These are phyloP conservation scores for Reticulascus tulasneorum DNA, from an alignment of 2,329 filamentous ascomycete genomes.

Conservation along the genomic window DNA sequence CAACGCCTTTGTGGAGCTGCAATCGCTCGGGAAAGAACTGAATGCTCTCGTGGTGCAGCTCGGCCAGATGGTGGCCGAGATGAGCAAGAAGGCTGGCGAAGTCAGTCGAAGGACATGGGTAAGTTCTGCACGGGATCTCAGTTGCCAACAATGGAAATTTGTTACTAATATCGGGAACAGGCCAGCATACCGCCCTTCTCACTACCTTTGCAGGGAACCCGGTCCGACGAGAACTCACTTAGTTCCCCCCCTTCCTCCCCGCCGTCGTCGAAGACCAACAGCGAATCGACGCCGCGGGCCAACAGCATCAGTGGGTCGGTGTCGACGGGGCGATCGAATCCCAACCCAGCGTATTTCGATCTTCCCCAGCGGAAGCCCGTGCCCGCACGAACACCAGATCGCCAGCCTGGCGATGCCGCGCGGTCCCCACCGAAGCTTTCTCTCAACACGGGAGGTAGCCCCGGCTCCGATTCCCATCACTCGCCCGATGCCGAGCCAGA, in stretches of 20 bases:
- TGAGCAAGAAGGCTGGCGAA: constrained; percentile 79
- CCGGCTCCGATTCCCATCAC: not conserved
- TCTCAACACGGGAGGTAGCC: constrained; percentile 8
- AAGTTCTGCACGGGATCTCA: constrained; percentile 27
- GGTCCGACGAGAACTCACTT: constrained; percentile 10
- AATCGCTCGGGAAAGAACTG: constrained; percentile 67
- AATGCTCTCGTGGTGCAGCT: constrained; percentile 68
- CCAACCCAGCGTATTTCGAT: constrained; percentile 19
- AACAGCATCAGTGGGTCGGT: constrained; percentile 12
- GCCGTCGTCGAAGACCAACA: constrained; percentile 13
- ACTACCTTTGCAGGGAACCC: constrained; percentile 16
- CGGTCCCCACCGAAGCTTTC: constrained; percentile 11
- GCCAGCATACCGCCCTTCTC: constrained; percentile 16
- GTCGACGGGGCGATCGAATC: constrained; percentile 10
- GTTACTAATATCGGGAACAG: constrained; percentile 5
- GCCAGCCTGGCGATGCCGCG: too few species aligned
- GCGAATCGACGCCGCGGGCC: constrained; percentile 11
- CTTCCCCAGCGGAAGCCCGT: constrained; percentile 14
- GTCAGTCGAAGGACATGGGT: constrained; percentile 76
- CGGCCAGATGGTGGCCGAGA: constrained; percentile 74
- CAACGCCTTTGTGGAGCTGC: constrained; percentile 71
- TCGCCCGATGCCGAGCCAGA: constrained; percentile 4
- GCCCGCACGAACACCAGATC: constrained; percentile 6
- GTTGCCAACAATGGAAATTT: not conserved
- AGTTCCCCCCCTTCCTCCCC: constrained; percentile 20